Conservation (phyloP, 2,329 filamentous ascomycete species). For the Rhinocladiella similis region DNA sequence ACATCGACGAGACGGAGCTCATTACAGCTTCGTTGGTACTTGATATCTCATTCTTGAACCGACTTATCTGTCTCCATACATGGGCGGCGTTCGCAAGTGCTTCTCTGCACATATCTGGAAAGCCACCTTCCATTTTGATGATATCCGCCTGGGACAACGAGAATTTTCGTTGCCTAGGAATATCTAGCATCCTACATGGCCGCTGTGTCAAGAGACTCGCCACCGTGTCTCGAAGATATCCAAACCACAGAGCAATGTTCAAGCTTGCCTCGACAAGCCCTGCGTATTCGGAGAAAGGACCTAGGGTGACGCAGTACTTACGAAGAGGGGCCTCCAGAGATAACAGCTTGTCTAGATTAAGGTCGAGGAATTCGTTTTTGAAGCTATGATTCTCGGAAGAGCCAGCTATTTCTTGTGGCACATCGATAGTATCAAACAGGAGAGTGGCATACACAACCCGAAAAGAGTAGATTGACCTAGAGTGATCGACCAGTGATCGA, state of each 20-base stretch:
- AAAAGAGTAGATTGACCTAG: constrained; percentile 25
- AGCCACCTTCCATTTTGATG: not conserved
- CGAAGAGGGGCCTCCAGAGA: constrained; percentile 16
- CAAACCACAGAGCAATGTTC: constrained; percentile 28
- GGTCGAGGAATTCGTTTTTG: not conserved
- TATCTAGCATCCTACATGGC: constrained; percentile 22
- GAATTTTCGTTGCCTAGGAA: not conserved
- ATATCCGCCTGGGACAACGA: too few relatives aligned
- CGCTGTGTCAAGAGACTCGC: constrained; percentile 25
- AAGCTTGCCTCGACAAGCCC: constrained; percentile 27
- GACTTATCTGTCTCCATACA: not conserved
- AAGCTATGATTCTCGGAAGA: not conserved
- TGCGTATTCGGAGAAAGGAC: constrained; percentile 25
- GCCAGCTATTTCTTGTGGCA: constrained; percentile 15
- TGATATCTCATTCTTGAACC: not conserved
- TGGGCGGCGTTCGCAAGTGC: not conserved
- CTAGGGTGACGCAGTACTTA: constrained; percentile 25
- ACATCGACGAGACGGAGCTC: not conserved
- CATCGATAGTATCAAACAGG: constrained; percentile 29
- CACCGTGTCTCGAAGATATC: constrained; percentile 31
- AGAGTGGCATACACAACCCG: constrained; percentile 26
- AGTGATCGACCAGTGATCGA: constrained; percentile 11
- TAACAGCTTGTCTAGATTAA: not conserved
- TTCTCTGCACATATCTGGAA: not conserved
- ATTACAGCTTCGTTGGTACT: not conserved